Percentiles rank a stretch among this genome's conserved stretches.
Conservation (phyloP, 1,284 basidiomycete genomes). For the Ganoderma sinense region DNA sequence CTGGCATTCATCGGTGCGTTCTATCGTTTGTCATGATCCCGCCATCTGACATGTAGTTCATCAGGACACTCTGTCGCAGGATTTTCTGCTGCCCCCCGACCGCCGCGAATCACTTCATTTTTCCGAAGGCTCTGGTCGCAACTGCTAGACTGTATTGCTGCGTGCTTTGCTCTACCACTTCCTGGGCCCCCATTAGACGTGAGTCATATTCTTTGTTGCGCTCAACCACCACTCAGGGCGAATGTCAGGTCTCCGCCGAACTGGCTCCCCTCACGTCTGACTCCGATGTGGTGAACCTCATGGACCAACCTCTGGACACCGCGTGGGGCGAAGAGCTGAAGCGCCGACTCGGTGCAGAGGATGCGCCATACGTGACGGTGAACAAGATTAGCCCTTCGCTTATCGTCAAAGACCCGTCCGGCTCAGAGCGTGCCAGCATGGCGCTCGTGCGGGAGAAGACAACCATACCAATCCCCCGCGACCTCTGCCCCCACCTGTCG, state of each 20-base stretch:
- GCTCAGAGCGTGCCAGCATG: constrained; percentile 37
- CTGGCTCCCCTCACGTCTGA: not conserved
- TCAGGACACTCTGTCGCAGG: not conserved
- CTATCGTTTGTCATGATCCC: not conserved
- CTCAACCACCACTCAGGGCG: not conserved
- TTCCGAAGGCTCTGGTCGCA: not conserved
- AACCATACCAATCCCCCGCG: constrained; percentile 35
- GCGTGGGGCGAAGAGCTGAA: constrained; percentile 12
- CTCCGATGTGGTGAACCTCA: not conserved
- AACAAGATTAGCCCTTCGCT: constrained; percentile 13
- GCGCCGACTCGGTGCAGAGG: constrained; percentile 1
- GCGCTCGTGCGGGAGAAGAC: constrained; percentile 32
- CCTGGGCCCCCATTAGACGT: not conserved
- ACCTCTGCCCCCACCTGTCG: not conserved
- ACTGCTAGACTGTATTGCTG: not conserved
- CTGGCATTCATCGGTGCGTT: constrained; percentile 5
- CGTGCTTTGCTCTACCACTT: not conserved
- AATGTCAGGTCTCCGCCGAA: constrained; percentile 4
- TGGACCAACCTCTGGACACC: not conserved
- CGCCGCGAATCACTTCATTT: not conserved
- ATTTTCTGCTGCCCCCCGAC: not conserved
- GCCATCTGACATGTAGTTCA: not conserved
- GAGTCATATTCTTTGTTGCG: not conserved
- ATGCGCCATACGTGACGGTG: not conserved
- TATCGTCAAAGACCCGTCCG: not conserved